Evolutionary conservation across 2,329 filamentous ascomycete genomes (phyloP), one percentile per base, ranked within the genome.

Genomic region (Xylaria digitata): DNA sequence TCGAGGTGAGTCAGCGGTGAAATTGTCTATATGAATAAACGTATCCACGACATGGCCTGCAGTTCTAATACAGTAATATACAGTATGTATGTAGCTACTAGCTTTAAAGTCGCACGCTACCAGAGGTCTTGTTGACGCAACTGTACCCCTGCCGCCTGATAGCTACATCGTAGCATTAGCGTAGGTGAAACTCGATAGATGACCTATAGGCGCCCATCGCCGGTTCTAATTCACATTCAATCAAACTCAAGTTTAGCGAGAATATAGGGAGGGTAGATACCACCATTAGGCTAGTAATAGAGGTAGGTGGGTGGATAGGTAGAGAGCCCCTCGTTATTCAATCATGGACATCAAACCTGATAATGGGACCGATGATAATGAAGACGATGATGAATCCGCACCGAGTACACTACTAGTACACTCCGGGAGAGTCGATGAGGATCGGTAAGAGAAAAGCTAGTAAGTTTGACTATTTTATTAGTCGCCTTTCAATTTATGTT

Each of bases 61-160:
- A 55, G 37, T 55, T 37, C 8, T 13, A 55, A 34, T 52, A 46
- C 21, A 46, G 5, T 7, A 21, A 53, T 19, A 21, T 53, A 53
- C 4, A 21, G 50, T 17, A 53, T 46, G 17, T 34, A 23, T 13
- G 42, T 57, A 57, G 23, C 37, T 23, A 34, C 32, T 34, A 21
- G 37, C 34, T n/a, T 3, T 21, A 6, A 55, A 30, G 21, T 26
- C 34, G 55, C 54, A 64, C 65, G 50, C 55, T 63, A 67, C 55
- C 13, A 6, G n/a, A 56, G 26, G 30, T 34, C 19, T 23, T 30
- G 45, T 50, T 66, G 64, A 66, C 59, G 63, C 53, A 32, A 66
- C 53, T 50, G 19, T 42, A 54, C 43, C 64, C 64, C 19, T 63
- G 58, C 34, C 58, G 21, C 19, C 42, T 45, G 34, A 2, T 40